Evolutionary conservation across 495 filamentous ascomycete genomes (phyloP).

Genomic region (Glarea lozoyensis): DNA sequence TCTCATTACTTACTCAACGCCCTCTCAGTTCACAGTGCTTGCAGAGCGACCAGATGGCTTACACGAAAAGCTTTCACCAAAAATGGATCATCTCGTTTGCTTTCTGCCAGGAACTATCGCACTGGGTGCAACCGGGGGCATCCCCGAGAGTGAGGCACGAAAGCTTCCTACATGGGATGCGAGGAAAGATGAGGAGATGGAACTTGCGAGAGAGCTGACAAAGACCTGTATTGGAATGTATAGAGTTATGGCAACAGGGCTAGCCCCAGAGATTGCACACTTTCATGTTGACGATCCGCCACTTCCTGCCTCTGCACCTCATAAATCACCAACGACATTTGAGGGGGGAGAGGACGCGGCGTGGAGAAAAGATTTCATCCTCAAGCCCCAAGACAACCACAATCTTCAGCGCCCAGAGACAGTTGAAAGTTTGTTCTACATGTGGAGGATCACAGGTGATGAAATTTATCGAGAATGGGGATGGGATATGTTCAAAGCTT

Average conservation of each 20-base stretch:
- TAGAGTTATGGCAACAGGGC: slow-evolving; percentile 71
- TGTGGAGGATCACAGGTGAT: slow-evolving; percentile 97
- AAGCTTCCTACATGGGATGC: slow-evolving; percentile 62
- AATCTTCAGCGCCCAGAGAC: slow-evolving; percentile 97
- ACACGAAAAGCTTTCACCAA: slow-evolving; percentile 53
- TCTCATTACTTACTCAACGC: slow-evolving; percentile 77
- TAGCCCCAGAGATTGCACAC: slow-evolving; percentile 87
- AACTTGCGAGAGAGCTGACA: slow-evolving; percentile 79
- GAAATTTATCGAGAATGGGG: slow-evolving; percentile 90
- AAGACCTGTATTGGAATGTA: slow-evolving; percentile 99
- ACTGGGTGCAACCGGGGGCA: slow-evolving; percentile 73
- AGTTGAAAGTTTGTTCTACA: slow-evolving; percentile 89
- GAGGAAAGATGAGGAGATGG: slow-evolving; percentile 77
- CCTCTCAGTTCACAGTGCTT: slow-evolving; percentile 72
- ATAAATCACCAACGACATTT: slow-evolving; percentile 36
- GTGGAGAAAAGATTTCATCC: slow-evolving; percentile 68
- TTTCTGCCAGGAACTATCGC: slow-evolving; percentile 97
- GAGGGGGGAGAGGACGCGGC: slow-evolving; percentile 39
- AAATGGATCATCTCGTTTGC: slow-evolving; percentile 98
- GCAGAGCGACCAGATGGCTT: slow-evolving; percentile 79
- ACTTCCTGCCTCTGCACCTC: slow-evolving; percentile 40
- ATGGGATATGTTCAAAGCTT: slow-evolving; percentile 95
- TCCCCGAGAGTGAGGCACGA: slow-evolving; percentile 63
- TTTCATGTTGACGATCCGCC: slow-evolving; percentile 66
- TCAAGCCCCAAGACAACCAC: slow-evolving; percentile 69